A percentile compares a stretch with the other conserved stretches of the same genome.
phyloP scores from a whole-genome alignment of 1,284 basidiomycete genomes.

The Termitomyces sp. region DNA sequence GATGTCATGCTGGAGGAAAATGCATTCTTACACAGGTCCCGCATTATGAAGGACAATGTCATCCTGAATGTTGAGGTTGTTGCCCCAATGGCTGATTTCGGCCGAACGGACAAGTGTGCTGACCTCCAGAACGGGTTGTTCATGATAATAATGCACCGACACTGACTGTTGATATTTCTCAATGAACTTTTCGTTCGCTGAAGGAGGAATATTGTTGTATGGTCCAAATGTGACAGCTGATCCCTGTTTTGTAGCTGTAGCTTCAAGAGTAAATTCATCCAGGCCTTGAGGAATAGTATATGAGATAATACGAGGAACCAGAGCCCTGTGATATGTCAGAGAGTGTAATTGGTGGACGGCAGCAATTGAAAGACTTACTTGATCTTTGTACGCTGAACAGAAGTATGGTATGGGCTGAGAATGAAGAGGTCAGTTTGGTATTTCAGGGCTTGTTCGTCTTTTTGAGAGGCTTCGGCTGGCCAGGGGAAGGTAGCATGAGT shows the following conservation, averaged over 20 bases:
- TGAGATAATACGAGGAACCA: conserved; percentile 62
- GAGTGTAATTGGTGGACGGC: neutral
- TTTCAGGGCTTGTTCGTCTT: conserved; percentile 76
- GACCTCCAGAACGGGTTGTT: conserved; percentile 76
- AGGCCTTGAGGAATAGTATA: conserved; percentile 60
- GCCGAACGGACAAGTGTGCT: conserved; percentile 70
- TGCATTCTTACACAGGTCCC: conserved; percentile 73
- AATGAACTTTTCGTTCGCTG: conserved; percentile 51
- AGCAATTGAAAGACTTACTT: conserved; percentile 50
- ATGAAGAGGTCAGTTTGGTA: conserved; percentile 75
- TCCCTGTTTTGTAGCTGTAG: conserved; percentile 68
- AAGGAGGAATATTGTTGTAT: conserved; percentile 68
- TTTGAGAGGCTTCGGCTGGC: conserved; percentile 71
- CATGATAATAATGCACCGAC: conserved; percentile 77
- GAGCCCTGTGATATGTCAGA: conserved; percentile 41
- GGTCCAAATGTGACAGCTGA: conserved; percentile 87
- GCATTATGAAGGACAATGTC: conserved; percentile 81
- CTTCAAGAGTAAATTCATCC: conserved; percentile 51
- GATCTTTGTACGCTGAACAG: conserved; percentile 80
- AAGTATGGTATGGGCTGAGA: conserved; percentile 79
- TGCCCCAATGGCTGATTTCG: conserved; percentile 97
- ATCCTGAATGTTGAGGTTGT: conserved; percentile 91
- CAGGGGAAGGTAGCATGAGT: conserved; percentile 74
- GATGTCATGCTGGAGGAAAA: conserved; percentile 7
- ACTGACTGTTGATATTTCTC: conserved; percentile 60